Evolutionary conservation across 2,329 filamentous ascomycete species (phyloP).

Genomic region (Penicillium sp.): DNA sequence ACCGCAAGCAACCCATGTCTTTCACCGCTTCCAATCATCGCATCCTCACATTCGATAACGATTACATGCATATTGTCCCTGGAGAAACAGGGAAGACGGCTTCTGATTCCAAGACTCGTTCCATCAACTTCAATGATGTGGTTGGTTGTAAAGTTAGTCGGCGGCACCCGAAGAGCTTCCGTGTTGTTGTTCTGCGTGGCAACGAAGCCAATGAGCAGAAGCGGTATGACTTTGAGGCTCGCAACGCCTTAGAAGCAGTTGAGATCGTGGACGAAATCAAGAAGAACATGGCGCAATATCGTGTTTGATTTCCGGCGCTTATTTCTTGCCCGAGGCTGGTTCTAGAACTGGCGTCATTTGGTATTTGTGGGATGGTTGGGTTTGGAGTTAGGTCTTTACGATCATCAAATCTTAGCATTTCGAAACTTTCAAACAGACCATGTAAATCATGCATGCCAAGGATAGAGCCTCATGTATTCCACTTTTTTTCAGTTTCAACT

Average conservation of each 20-base stretch:
- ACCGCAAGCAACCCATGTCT: constrained; percentile 65
- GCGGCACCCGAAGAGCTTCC: constrained; percentile 64
- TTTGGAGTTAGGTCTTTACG: not conserved
- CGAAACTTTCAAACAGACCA: not conserved
- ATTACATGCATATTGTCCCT: constrained; percentile 67
- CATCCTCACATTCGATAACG: constrained; percentile 63
- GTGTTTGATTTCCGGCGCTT: constrained; percentile 29
- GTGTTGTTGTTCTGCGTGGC: constrained; percentile 61
- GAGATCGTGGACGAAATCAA: constrained; percentile 66
- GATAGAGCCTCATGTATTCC: not conserved
- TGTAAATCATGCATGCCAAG: not conserved
- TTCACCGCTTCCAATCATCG: constrained; percentile 62
- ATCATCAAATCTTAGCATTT: not conserved
- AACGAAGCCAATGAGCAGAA: constrained; percentile 65
- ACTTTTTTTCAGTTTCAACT: too few species aligned
- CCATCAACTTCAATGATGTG: constrained; percentile 64
- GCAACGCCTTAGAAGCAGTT: constrained; percentile 56
- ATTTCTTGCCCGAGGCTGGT: not conserved
- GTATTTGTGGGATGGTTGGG: not conserved
- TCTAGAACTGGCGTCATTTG: not conserved
- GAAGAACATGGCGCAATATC: constrained; percentile 54
- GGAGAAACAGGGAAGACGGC: constrained; percentile 54
- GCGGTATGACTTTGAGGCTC: constrained; percentile 66
- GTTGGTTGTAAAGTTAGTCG: constrained; percentile 65
- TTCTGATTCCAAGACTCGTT: constrained; percentile 58